Percentiles rank a stretch among this genome's conserved stretches.
phyloP scores from a whole-genome alignment of 2,329 filamentous ascomycete species.

The Anisogramma anomala region DNA sequence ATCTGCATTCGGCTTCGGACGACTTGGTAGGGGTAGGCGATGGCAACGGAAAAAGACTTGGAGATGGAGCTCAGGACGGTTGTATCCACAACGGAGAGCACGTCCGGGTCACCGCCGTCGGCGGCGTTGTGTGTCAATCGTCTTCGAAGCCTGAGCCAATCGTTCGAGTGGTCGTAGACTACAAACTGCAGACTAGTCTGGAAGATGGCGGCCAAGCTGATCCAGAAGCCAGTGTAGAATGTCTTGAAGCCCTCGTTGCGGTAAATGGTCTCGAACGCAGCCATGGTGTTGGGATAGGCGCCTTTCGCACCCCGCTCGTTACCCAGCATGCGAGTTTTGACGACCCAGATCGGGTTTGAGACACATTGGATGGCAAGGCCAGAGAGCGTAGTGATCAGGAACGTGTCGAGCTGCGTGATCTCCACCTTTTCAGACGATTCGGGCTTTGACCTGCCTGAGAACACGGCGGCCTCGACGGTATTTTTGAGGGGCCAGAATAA shows the following conservation, averaged over 20 bases:
- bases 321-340: conserved; percentile 97
- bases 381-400: conserved; percentile 58
- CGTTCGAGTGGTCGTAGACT: conserved; percentile 68
- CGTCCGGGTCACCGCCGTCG: conserved; percentile 23
- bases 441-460: conserved; percentile 22
- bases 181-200: conserved; percentile 95
- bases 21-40: conserved; percentile 93
- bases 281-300: conserved; percentile 68
- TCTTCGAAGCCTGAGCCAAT: conserved; percentile 29
- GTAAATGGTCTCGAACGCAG: conserved; percentile 58
- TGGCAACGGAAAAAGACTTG: conserved; percentile 80
- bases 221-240: conserved; percentile 78
- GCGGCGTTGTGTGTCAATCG: conserved; percentile 17
- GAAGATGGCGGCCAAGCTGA: conserved; percentile 73
- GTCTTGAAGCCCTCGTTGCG: conserved; percentile 61
- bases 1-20: conserved; percentile 80
- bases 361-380: conserved; percentile 67
- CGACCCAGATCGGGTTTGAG: conserved; percentile 95
- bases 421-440: conserved; percentile 13
- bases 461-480: conserved; percentile 37
- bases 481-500: conserved; percentile 78
- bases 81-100: conserved; percentile 60
- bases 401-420: conserved; percentile 61
- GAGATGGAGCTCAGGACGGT: conserved; percentile 67
- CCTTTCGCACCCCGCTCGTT: conserved; percentile 56